A percentile compares a stretch with the other conserved stretches of the same genome.
phyloP scores from a whole-genome alignment of 345 rosid species.

The Lenwebbia sp. region DNA sequence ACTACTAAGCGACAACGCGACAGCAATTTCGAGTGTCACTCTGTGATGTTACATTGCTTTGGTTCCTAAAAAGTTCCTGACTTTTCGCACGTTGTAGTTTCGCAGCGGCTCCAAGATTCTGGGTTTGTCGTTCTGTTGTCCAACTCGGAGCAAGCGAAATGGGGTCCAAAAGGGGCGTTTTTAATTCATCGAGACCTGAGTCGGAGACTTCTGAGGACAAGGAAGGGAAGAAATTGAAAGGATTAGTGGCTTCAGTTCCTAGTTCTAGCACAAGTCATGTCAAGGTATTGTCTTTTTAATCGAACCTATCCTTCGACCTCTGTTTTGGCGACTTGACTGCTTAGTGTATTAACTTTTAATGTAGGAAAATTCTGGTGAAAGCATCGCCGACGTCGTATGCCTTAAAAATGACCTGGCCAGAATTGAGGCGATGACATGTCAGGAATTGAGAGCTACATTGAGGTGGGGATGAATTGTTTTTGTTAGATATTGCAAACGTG shows the following conservation, averaged over 20 bases:
- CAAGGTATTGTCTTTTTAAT: conserved; percentile 5
- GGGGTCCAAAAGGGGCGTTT: conserved; percentile 29
- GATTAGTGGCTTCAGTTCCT: neutral
- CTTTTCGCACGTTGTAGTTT: conserved; percentile 27
- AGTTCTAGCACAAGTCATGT: conserved; percentile 11
- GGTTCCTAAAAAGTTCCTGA: neutral
- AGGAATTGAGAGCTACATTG: conserved; percentile 47
- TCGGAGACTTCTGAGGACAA: conserved; percentile 16
- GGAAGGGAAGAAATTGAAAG: conserved; percentile 26
- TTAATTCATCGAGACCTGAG: conserved; percentile 12
- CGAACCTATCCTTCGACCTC: neutral
- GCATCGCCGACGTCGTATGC: conserved; percentile 12
- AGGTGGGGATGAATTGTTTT: conserved; percentile 25
- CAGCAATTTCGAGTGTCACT: neutral
- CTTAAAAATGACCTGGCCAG: conserved; percentile 28
- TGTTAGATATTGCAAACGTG: neutral
- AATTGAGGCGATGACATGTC: conserved; percentile 63
- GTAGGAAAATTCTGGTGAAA: conserved; percentile 6
- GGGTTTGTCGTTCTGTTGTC: conserved; percentile 15
- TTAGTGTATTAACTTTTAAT: neutral
- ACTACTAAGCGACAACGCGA: neutral
- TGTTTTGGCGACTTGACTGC: neutral
- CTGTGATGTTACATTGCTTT: neutral
- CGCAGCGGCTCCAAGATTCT: conserved; percentile 22
- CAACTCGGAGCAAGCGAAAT: conserved; percentile 14